Percentiles rank a stretch among this genome's conserved stretches.
These are phyloP conservation scores for Williopsis jadinii DNA, from an alignment of 1,139 yeast species.

Conservation along the genomic window DNA sequence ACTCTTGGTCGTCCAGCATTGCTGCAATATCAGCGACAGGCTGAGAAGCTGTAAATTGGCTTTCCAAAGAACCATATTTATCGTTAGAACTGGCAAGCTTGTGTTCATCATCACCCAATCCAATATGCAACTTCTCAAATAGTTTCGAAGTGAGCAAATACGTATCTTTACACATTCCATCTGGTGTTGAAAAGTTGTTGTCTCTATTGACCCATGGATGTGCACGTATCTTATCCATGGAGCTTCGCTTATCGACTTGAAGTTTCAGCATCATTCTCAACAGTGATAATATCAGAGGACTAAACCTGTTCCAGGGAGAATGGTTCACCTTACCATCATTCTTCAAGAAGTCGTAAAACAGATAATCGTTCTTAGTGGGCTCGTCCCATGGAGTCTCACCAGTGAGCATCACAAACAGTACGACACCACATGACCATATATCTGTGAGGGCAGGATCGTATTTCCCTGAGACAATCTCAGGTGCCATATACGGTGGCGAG, in stretches of 20 bases:
- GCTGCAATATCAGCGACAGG: conserved; percentile 29
- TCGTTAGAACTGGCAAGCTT: conserved; percentile 11
- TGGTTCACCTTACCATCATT: conserved; percentile 37
- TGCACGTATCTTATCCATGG: conserved; percentile 31
- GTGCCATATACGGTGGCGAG: conserved; percentile 69
- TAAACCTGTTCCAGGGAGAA: conserved; percentile 47
- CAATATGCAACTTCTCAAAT: conserved; percentile 39
- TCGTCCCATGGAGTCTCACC: conserved; percentile 67
- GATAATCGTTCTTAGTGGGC: conserved; percentile 42
- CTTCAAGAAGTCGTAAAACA: conserved; percentile 35
- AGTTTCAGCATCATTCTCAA: conserved; percentile 43
- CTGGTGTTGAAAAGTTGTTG: conserved; percentile 33
- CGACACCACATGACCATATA: conserved; percentile 61
- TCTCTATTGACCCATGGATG: conserved; percentile 47
- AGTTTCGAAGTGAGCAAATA: conserved; percentile 34
- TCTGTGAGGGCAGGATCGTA: conserved; percentile 51
- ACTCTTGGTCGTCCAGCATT: conserved; percentile 30
- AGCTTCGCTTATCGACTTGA: conserved; percentile 35
- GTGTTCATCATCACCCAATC: conserved; percentile 35
- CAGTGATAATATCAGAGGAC: conserved; percentile 40
- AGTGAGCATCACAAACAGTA: conserved; percentile 48
- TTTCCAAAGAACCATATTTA: conserved; percentile 12
- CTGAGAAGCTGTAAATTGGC: conserved; percentile 23
- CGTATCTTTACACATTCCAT: conserved; percentile 46
- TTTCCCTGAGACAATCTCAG: conserved; percentile 46